A percentile compares a stretch with the other conserved stretches of the same genome.
phyloP scores from a whole-genome alignment of 805 yeast species.

The Komagataella mondaviorum region DNA sequence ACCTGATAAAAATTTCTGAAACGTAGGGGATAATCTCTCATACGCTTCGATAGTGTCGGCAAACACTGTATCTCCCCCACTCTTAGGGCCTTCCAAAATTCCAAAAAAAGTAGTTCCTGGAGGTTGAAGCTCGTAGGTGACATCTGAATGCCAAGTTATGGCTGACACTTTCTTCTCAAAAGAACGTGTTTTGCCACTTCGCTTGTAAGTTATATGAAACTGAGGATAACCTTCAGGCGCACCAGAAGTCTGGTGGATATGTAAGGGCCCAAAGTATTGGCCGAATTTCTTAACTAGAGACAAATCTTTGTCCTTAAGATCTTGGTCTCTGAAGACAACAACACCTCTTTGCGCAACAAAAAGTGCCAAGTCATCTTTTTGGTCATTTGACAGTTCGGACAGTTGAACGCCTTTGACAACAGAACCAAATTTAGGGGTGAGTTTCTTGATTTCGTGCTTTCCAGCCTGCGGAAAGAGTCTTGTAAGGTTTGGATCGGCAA shows the following conservation, averaged over 20 bases:
- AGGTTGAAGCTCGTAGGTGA: conserved; percentile 58
- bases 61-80: conserved; percentile 58
- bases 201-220: conserved; percentile 25
- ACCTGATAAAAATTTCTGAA: conserved; percentile 44
- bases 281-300: conserved; percentile 28
- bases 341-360: conserved; percentile 34
- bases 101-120: conserved; percentile 38
- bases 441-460: conserved; percentile 7
- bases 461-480: conserved; percentile 25
- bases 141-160: conserved; percentile 33
- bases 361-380: conserved; percentile 33
- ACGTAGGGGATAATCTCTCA: conserved; percentile 52
- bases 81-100: conserved; percentile 26
- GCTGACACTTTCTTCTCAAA: conserved; percentile 18
- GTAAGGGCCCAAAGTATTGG: conserved; percentile 29
- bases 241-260: conserved; percentile 35
- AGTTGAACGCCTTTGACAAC: conserved; percentile 27
- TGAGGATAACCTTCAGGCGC: conserved; percentile 30
- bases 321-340: conserved; percentile 31
- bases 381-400: conserved; percentile 23
- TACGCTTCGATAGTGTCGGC: conserved; percentile 64
- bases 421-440: conserved; percentile 33
- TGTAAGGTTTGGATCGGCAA: conserved; percentile 45
- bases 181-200: conserved; percentile 15
- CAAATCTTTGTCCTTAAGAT: conserved; percentile 24